A percentile compares a stretch with the other conserved stretches of the same genome.
Evolutionary conservation across 2,329 filamentous ascomycete genomes (phyloP).

Genomic region (Rutstroemia sp.): DNA sequence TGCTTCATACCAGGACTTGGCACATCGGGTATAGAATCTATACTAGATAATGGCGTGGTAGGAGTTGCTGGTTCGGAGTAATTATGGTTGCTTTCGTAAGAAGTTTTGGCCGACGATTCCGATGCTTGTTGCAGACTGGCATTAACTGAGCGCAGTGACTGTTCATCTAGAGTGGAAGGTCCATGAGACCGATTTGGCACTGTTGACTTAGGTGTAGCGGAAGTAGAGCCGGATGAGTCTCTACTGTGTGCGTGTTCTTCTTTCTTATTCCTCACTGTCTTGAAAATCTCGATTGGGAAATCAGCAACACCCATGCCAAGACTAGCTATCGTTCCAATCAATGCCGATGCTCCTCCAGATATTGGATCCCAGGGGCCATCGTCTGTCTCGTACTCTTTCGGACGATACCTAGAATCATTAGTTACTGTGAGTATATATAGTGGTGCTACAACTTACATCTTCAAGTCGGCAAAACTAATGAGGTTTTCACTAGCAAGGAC

Average conservation of each 20-base stretch:
- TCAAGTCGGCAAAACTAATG: slow-evolving; percentile 63
- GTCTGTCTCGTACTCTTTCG: slow-evolving; percentile 67
- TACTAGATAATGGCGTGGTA: slow-evolving; percentile 18
- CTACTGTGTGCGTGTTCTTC: slow-evolving; percentile 11
- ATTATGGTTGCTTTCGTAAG: slow-evolving; percentile 20
- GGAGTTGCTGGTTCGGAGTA: slow-evolving; percentile 14
- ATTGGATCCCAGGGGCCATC: slow-evolving; percentile 75
- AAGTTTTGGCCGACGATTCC: slow-evolving; percentile 17
- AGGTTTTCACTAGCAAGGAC: slow-evolving; percentile 57
- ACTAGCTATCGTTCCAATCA: slow-evolving; percentile 75
- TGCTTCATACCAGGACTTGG: slow-evolving; percentile 5
- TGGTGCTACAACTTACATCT: slow-evolving; percentile 48
- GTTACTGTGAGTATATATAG: neutral
- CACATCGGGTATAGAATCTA: slow-evolving; percentile 3
- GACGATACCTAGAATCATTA: slow-evolving; percentile 36
- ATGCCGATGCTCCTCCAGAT: slow-evolving; percentile 65
- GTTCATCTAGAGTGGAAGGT: slow-evolving; percentile 11
- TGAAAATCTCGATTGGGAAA: slow-evolving; percentile 52
- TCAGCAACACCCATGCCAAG: slow-evolving; percentile 81
- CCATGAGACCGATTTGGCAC: slow-evolving; percentile 13
- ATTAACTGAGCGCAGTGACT: slow-evolving; percentile 5
- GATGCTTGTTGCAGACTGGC: slow-evolving; percentile 7
- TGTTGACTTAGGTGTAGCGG: slow-evolving; percentile 11
- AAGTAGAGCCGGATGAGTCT: slow-evolving; percentile 6
- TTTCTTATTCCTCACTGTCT: slow-evolving; percentile 25